Percentiles rank a stretch among this genome's conserved stretches.
These are phyloP conservation scores for Myriosclerotinia curreyana DNA, from an alignment of 2,329 filamentous ascomycete genomes.

Conservation along the genomic window DNA sequence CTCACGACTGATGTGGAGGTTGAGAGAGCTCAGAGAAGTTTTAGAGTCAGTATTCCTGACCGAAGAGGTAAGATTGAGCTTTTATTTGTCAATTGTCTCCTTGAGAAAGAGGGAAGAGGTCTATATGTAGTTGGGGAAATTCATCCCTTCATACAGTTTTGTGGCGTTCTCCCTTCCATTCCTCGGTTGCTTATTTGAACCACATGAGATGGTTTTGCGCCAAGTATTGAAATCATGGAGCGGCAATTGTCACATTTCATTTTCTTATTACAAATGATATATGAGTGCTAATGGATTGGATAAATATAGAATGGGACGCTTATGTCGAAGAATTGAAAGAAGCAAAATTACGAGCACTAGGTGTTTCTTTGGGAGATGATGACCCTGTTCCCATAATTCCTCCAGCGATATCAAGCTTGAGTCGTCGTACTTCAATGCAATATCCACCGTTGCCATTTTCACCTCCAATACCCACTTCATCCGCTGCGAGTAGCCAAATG, in stretches of 20 bases:
- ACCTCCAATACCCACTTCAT: slow-evolving; percentile 76
- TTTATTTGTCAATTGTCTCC: neutral
- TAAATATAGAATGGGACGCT: slow-evolving; percentile 57
- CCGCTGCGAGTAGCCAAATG: slow-evolving; percentile 67
- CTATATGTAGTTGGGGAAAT: neutral
- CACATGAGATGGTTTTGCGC: slow-evolving; percentile 1
- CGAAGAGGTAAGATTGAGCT: slow-evolving; percentile 37
- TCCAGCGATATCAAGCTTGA: slow-evolving; percentile 56
- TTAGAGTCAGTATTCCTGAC: slow-evolving; percentile 62
- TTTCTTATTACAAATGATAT: neutral
- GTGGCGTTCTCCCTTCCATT: slow-evolving; percentile 9
- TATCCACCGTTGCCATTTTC: slow-evolving; percentile 78
- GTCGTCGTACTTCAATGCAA: slow-evolving; percentile 67
- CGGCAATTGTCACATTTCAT: slow-evolving; percentile 1
- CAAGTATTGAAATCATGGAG: neutral
- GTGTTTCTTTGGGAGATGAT: slow-evolving; percentile 76
- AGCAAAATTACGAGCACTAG: slow-evolving; percentile 86
- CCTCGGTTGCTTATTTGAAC: slow-evolving; percentile 10
- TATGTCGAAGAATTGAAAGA: slow-evolving; percentile 84
- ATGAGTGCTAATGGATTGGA: slow-evolving; percentile 24
- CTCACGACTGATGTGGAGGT: slow-evolving; percentile 54
- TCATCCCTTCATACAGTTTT: slow-evolving; percentile 4
- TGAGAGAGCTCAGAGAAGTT: slow-evolving; percentile 54
- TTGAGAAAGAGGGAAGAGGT: neutral
- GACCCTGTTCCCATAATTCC: slow-evolving; percentile 66